Evolutionary conservation across 495 filamentous ascomycete genomes (phyloP).

Genomic region (Ascobolus immersus): DNA sequence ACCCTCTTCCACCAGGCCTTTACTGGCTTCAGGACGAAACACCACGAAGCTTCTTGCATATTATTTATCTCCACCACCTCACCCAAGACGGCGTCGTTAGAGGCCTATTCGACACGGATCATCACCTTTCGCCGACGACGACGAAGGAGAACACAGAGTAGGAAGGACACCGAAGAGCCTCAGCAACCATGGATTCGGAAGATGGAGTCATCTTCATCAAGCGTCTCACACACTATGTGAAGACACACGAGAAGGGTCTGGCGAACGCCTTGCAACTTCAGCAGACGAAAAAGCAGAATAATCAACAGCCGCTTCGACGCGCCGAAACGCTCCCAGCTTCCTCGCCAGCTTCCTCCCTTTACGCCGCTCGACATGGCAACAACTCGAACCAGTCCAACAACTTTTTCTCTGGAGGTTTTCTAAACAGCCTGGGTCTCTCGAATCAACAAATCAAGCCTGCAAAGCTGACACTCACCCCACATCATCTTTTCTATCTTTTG

Average conservation of each 20-base stretch:
- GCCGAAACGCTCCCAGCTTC: slow-evolving; percentile 8
- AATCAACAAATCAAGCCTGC: slow-evolving; percentile 65
- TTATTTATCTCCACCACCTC: no score
- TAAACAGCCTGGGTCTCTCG: slow-evolving; percentile 58
- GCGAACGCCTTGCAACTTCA: slow-evolving; percentile 80
- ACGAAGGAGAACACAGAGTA: no score
- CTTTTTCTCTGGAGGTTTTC: slow-evolving; percentile 72
- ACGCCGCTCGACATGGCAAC: no score
- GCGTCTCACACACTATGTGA: slow-evolving; percentile 87
- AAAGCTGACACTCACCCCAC: slow-evolving; percentile 82
- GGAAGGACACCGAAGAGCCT: no score
- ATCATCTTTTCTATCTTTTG: slow-evolving; percentile 88
- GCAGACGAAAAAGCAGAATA: slow-evolving; percentile 33
- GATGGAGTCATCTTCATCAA: slow-evolving; percentile 79
- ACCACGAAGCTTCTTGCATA: no score
- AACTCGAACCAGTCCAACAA: no score
- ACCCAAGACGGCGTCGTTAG: no score
- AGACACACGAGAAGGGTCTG: slow-evolving; percentile 87
- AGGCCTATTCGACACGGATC: no score
- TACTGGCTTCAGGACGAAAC: no score
- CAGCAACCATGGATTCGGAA: slow-evolving; percentile 45
- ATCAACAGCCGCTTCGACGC: no score
- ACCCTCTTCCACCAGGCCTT: no score
- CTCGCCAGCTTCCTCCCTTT: slow-evolving; percentile 30
- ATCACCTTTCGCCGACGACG: no score